Evolutionary conservation across 306 rosid species (phyloP).

Genomic region (Acmispon strigosus): DNA sequence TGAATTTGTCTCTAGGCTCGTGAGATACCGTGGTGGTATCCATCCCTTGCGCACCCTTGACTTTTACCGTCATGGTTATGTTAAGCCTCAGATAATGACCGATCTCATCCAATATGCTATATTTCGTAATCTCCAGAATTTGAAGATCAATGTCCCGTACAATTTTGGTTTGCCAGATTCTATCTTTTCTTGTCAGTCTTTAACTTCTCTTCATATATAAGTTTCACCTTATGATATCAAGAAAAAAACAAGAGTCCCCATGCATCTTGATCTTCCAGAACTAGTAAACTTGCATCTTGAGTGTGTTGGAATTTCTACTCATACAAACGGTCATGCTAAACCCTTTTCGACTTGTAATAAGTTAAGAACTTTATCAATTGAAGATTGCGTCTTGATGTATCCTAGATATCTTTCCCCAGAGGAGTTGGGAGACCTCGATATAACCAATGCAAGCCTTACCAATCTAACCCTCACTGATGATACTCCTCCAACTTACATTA

Average conservation of each 20-base stretch:
- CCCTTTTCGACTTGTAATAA: not conserved
- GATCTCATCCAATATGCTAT: not conserved
- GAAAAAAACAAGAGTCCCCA: not conserved
- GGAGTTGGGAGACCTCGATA: not conserved
- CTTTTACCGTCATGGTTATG: not conserved
- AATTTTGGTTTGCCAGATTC: not conserved
- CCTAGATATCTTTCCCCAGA: not conserved
- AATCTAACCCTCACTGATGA: not conserved
- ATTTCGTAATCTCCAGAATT: not conserved
- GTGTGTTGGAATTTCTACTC: not conserved
- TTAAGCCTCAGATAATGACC: not conserved
- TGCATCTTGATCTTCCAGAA: not conserved
- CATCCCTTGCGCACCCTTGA: not conserved
- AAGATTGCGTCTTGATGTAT: not conserved
- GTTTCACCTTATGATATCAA: not conserved
- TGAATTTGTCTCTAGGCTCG: not conserved
- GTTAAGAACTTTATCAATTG: not conserved
- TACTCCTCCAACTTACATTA: no score
- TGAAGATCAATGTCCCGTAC: not conserved
- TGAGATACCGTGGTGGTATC: not conserved
- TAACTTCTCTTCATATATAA: not conserved
- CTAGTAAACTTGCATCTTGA: not conserved
- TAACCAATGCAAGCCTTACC: not conserved
- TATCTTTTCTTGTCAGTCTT: conserved; percentile 1
- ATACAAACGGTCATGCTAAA: not conserved